Conservation (phyloP, 2,329 filamentous ascomycete species). For the Fusarium citri region DNA sequence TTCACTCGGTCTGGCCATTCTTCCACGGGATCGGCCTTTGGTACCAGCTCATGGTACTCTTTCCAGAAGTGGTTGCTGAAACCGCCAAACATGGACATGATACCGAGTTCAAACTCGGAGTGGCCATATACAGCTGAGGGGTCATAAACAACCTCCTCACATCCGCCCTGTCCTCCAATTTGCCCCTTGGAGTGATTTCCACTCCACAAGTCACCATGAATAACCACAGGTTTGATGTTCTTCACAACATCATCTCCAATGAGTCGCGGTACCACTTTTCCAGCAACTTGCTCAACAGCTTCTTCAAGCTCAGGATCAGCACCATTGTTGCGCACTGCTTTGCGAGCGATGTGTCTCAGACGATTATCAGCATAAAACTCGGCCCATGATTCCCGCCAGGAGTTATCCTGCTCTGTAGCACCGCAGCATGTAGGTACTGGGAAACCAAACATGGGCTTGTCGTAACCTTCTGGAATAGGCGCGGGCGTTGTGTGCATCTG, state of each 20-base stretch:
- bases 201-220: constrained; percentile 95
- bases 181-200: constrained; percentile 80
- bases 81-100: constrained; percentile 97
- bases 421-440: constrained; percentile 88
- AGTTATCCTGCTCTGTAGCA: constrained; percentile 83
- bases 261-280: constrained; percentile 78
- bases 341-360: constrained; percentile 71
- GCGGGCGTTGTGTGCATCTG: constrained; percentile 81
- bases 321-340: constrained; percentile 71
- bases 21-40: constrained; percentile 80
- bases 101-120: constrained; percentile 89
- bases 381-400: constrained; percentile 78
- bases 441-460: constrained; percentile 80
- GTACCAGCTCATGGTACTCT: constrained; percentile 80
- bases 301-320: constrained; percentile 69
- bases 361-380: constrained; percentile 86
- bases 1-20: constrained; percentile 88
- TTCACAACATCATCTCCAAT: constrained; percentile 75
- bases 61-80: constrained; percentile 78
- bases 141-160: constrained; percentile 85
- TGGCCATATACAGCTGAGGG: constrained; percentile 86
- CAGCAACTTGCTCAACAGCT: constrained; percentile 73
- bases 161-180: constrained; percentile 65
- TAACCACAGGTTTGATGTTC: constrained; percentile 78
- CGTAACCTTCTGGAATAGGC: constrained; percentile 69